Conservation (phyloP, 2,329 filamentous ascomycete species). For the Fusarium metavorans region DNA sequence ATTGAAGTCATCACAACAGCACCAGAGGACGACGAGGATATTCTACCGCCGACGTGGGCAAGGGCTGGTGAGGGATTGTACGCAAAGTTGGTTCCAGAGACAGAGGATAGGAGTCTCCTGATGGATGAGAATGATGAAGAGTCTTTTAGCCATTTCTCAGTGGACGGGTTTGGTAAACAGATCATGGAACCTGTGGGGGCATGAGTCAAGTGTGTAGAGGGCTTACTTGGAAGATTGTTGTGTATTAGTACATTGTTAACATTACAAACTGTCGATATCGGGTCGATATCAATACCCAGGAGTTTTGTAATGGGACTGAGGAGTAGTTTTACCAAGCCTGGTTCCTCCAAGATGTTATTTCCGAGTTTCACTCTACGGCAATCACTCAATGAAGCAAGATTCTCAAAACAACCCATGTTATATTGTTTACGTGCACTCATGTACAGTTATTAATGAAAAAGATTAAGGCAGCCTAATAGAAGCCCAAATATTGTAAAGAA, state of each 20-base stretch:
- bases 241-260: neutral
- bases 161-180: conserved; percentile 53
- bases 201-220: conserved; percentile 20
- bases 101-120: conserved; percentile 52
- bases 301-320: conserved; percentile 11
- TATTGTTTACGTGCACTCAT: conserved; percentile 11
- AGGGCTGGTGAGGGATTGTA: conserved; percentile 56
- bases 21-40: conserved; percentile 47
- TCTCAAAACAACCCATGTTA: neutral
- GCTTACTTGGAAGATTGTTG: neutral
- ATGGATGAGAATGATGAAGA: conserved; percentile 56
- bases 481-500: neutral
- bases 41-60: conserved; percentile 56
- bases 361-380: neutral
- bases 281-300: conserved; percentile 6
- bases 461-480: neutral
- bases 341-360: neutral
- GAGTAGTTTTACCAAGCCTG: neutral
- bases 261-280: neutral
- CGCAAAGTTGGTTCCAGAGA: conserved; percentile 52
- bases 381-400: neutral
- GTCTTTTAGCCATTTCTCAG: conserved; percentile 58
- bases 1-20: conserved; percentile 45
- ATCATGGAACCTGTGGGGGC: conserved; percentile 48
- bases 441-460: conserved; percentile 14